phyloP scores from a whole-genome alignment of 495 filamentous ascomycete species.

The Aspergillus nidulans region DNA sequence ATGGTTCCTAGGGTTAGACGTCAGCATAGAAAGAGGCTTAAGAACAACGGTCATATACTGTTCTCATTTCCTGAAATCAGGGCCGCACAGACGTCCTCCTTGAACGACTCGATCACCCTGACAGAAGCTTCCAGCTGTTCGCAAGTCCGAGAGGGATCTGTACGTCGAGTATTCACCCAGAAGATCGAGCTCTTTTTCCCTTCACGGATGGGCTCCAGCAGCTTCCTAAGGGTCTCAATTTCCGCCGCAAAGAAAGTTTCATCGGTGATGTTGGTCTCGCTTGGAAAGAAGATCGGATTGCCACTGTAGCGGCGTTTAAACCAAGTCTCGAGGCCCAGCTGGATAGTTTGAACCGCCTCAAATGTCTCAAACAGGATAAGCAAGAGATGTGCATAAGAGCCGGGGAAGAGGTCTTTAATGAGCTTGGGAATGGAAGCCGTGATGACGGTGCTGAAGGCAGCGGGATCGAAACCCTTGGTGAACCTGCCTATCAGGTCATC shows the following conservation, averaged over 20 bases:
- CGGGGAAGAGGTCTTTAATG: conserved; percentile 12
- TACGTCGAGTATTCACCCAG: conserved; percentile 17
- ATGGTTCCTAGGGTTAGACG: conserved; percentile 11
- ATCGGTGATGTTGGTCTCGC: conserved; percentile 9
- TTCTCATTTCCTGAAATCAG: conserved; percentile 1
- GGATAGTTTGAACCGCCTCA: conserved; percentile 11
- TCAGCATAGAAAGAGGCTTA: neutral
- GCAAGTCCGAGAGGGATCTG: conserved; percentile 4
- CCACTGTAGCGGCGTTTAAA: conserved; percentile 9
- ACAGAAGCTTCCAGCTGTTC: conserved; percentile 20
- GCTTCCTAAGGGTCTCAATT: conserved; percentile 20
- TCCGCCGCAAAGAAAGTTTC: conserved; percentile 17
- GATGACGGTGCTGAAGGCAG: conserved; percentile 12
- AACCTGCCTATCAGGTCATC: conserved; percentile 15
- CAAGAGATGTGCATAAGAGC: conserved; percentile 24
- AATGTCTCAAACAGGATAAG: conserved; percentile 15
- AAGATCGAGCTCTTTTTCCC: conserved; percentile 10
- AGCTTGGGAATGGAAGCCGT: conserved; percentile 9
- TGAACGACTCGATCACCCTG: conserved; percentile 20
- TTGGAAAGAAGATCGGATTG: neutral
- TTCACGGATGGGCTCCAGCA: conserved; percentile 20
- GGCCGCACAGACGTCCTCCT: conserved; percentile 10
- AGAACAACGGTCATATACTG: conserved; percentile 9
- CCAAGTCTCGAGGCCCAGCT: conserved; percentile 16
- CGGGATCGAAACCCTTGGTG: conserved; percentile 23